Evolutionary conservation across 768 basidiomycete genomes (phyloP), one percentile per base, ranked within the genome.

Genomic region (Tricholoma saponaceum): DNA sequence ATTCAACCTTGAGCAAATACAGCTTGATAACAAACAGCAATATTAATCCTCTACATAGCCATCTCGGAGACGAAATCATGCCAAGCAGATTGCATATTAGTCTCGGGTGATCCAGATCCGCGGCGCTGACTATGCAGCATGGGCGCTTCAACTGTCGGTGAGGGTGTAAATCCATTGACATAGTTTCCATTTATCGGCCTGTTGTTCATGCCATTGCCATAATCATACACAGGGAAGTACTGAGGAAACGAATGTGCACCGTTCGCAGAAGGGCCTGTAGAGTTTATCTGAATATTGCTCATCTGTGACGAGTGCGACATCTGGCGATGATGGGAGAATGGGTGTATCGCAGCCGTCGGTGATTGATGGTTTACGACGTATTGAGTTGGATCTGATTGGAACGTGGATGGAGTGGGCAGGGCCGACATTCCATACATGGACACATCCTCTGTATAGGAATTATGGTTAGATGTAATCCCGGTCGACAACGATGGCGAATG

Each of bases 191-290:
- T 58, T 54, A 44, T 52, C 63, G 10, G 62, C 60, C 56, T 58
- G 39, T 59, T 58, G 64, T 68, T 58, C 62, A 70, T 67, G 43
- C 67, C 71, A 61, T 76, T 70, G 20, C 76, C 80, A 66, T 90
- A 89, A 67, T 89, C 88, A 62, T 86, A 89, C 30, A 89, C 87
- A 1, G 86, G 80, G 78, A 90, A 89, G 64, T 89, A 90, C 64
- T 79, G 82, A 13, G 87, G 88, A 72, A 85, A 83, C 35, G 61
- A 41, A 43, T 61, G 53, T 12, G 56, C 14, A 4, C 59, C 60
- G 57, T 60, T 63, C 52, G 47, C 56, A 23, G 47, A 32, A 22
- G 50, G 6, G 28, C 23, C 22, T 5, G 44, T 32, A 23, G 55
- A 56, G 5, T 52, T 59, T 23, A 37, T 54, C 18, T 56, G 59